These are phyloP conservation scores for Paraleonurus japonicus DNA, from an alignment of 257 asterid species.

Conservation along the genomic window DNA sequence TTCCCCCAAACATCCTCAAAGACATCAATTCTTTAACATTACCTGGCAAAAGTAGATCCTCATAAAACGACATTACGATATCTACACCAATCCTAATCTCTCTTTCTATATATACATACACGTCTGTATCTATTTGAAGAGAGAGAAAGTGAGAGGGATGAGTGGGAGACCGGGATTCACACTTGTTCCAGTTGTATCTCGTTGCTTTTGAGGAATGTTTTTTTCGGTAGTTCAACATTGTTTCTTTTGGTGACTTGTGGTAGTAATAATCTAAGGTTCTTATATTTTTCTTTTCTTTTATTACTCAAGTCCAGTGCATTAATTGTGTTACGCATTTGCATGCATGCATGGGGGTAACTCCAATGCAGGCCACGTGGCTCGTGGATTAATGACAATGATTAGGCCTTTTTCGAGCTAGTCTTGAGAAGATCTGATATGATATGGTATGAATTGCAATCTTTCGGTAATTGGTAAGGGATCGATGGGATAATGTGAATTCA, in stretches of 20 bases:
- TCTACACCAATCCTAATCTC: slow-evolving; percentile 33
- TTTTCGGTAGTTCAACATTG: slow-evolving; percentile 38
- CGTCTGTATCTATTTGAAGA: background rate
- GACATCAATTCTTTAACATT: slow-evolving; percentile 40
- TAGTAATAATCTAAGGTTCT: slow-evolving; percentile 17
- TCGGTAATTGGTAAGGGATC: slow-evolving; percentile 26
- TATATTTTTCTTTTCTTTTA: background rate
- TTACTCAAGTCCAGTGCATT: background rate
- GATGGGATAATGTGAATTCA: slow-evolving; percentile 19
- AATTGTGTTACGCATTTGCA: slow-evolving; percentile 35
- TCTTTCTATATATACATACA: slow-evolving; percentile 8
- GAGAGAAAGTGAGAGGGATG: slow-evolving; percentile 25
- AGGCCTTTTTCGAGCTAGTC: slow-evolving; percentile 34
- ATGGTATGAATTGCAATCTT: slow-evolving; percentile 19
- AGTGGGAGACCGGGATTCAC: slow-evolving; percentile 41
- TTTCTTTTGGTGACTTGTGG: slow-evolving; percentile 35
- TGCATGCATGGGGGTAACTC: slow-evolving; percentile 31
- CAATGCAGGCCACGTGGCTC: slow-evolving; percentile 43
- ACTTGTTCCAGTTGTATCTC: slow-evolving; percentile 41
- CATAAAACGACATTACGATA: slow-evolving; percentile 27
- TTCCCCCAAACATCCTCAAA: slow-evolving; percentile 31
- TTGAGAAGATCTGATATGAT: slow-evolving; percentile 36
- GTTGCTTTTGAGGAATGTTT: slow-evolving; percentile 61
- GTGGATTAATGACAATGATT: slow-evolving; percentile 49
- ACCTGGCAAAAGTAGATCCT: slow-evolving; percentile 39